Evolutionary conservation across 2,329 filamentous ascomycete genomes (phyloP), one percentile per base, ranked within the genome.

Genomic region (Nannizziopsis arthrosporioides): DNA sequence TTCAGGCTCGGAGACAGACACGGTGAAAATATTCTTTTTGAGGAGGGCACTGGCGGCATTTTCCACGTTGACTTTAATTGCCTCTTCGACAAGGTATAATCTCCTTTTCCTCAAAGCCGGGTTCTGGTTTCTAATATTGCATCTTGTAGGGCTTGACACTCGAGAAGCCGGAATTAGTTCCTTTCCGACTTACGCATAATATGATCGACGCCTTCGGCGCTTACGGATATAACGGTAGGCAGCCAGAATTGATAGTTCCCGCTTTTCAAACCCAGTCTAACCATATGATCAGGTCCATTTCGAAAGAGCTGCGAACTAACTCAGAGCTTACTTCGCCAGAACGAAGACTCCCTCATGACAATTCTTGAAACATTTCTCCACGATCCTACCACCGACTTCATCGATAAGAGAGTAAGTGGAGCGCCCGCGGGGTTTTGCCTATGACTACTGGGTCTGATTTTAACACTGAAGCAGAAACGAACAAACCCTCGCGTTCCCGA

Each of bases 31-130:
- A 86, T 99, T 48, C 78, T 95, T 27, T 80, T 98, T 30, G 88
- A 96, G 65, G 87, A 96, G 69, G 84, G 85, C 49, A 93, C 88
- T 55, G 92, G 93, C 39, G 90, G 90, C 44, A 81, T 94, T 2
- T 85, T 98, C 66, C 92, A 99, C 66, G 93, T 99, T 40, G 92
- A 98, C 68, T 98, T 99, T 75, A 98, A 98, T 69, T 98, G 93
- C 66, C 80, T 98, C 3, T 99, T 99, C 64, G 93, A 98, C 71
- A 98, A 98, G 58, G 65, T 67, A 15, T 18, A 7, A n/a, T 36
- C 9, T 37, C 3, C 1, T 5, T 9, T 4, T 27, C 10, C 10
- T 39, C 12, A 30, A 12, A 32, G 14, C 37, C 43, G 27, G 37
- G 48, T 40, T 35, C 47, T 52, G 8, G 27, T 10, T 19, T 17